Conservation (phyloP, 164 flowering plant species). For the Vitis rupestris region DNA sequence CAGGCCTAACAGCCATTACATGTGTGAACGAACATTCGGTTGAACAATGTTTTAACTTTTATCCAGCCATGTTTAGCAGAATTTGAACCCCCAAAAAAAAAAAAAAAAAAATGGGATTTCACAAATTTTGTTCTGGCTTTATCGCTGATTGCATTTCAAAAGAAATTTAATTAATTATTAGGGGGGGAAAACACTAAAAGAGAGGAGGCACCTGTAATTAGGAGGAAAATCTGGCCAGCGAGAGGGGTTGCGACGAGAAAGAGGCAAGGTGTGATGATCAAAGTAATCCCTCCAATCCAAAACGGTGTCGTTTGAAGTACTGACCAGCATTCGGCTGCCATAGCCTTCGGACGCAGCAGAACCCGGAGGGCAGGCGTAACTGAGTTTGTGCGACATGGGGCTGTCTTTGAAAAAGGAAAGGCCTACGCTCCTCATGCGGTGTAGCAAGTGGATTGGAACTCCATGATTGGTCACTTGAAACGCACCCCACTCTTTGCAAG, state of each 20-base stretch:
- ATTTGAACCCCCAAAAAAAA: too few species aligned
- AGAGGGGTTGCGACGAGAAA: conserved; percentile 61
- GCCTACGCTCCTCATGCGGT: conserved; percentile 41
- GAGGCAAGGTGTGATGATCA: conserved; percentile 86
- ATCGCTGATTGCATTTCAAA: neutral
- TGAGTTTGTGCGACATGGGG: conserved; percentile 45
- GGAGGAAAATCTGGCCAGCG: conserved; percentile 69
- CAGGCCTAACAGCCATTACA: too few species aligned
- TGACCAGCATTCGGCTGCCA: conserved; percentile 77
- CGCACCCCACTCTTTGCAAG: conserved; percentile 83
- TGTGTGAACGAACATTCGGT: too few species aligned
- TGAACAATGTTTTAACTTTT: too few species aligned
- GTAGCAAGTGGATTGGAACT: conserved; percentile 41
- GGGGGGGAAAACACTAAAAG: too few species aligned
- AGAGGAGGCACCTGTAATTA: conserved; percentile 47
- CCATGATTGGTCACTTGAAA: conserved; percentile 82
- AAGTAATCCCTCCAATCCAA: conserved; percentile 96
- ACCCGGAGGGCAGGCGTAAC: conserved; percentile 56
- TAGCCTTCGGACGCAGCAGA: conserved; percentile 80
- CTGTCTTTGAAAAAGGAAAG: conserved; percentile 51
- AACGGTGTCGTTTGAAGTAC: conserved; percentile 35
- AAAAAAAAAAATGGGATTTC: too few species aligned
- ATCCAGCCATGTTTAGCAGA: too few species aligned
- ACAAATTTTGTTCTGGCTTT: too few species aligned
- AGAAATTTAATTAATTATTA: too few species aligned